A percentile compares a stretch with the other conserved stretches of the same genome.
phyloP scores from a whole-genome alignment of 2,329 filamentous ascomycete genomes.

The Botrytis byssoidea region DNA sequence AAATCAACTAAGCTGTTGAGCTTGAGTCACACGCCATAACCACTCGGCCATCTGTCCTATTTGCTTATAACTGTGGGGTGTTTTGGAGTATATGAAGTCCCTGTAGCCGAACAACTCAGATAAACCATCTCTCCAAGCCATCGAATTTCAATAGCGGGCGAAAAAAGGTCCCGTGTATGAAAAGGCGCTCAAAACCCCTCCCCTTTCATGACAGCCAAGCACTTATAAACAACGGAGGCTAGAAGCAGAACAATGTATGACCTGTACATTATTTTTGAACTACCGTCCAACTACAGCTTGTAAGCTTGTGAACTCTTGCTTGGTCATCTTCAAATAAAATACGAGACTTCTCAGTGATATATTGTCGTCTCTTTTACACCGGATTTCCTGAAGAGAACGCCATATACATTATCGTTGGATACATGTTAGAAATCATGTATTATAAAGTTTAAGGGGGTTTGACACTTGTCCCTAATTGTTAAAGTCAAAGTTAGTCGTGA shows the following conservation, averaged over 20 bases:
- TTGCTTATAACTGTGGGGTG: fast-evolving
- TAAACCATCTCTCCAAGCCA: not conserved
- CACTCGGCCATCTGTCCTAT: slow-evolving; percentile 22
- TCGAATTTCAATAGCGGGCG: not conserved
- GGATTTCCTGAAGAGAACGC: not conserved
- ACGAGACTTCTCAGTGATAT: not conserved
- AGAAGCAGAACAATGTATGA: not conserved
- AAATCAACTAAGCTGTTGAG: slow-evolving; percentile 13
- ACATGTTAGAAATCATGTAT: not conserved
- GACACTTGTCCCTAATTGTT: not conserved
- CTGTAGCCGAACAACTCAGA: fast-evolving
- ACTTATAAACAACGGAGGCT: not conserved
- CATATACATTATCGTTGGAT: not conserved
- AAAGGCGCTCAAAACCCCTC: not conserved
- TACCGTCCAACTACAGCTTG: not conserved
- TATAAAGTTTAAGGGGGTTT: not conserved
- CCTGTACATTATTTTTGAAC: not conserved
- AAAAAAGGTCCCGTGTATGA: not conserved
- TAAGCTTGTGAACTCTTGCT: not conserved
- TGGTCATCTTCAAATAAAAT: not conserved
- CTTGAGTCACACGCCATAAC: slow-evolving; percentile 24
- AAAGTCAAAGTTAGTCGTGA: not conserved
- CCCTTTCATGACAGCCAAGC: not conserved
- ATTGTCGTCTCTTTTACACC: not conserved
- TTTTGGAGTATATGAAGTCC: not conserved